Base-by-base conservation (phyloP, 768 basidiomycete species). In the Mycena vulgaris region DNA sequence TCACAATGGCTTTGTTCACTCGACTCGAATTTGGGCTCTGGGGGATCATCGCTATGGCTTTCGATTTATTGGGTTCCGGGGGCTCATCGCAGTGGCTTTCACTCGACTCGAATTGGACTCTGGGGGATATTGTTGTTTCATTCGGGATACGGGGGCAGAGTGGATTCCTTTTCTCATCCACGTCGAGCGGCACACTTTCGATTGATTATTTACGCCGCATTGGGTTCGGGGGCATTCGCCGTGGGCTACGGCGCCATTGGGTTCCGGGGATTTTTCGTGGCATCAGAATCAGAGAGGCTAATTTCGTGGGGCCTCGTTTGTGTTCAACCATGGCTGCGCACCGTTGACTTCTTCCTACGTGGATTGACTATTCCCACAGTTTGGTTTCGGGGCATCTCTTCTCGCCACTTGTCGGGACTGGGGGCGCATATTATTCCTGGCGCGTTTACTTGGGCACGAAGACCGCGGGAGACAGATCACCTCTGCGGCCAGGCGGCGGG, bases 381-480 rank as follows among this genome's bases (percentile, higher is more conserved):
- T 40, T 40, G 37, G 35, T 23, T 40, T 57, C 56, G 56, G 56
- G 37, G 56, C 5, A n/a, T 11, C 23, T 58, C 56, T 58, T 60
- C 57, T 27, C 42, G 58, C 58, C 30, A 30, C 28, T 31, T 60
- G 58, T 60, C 31, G 28, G 39, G 31, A n/a, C 10, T 27, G 21
- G n/a, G 56, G 55, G 55, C 39, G 30, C 13, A 25, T 28, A 47
- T 47, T 40, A 40, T 25, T 47, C 19, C n/a, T n/a, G 13, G 23
- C 37, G 35, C 37, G 53, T 35, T 27, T 27, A 40, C 25, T 27
- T 40, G 56, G 35, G 37, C 37, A 42, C 25, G 27, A 58, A 60
- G 58, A 31, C 58, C 58, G 45, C 45, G 16, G 30, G 58, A 60
- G 40, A 40, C 28, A 33, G 58, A 60, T 60, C 58, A 60, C 40